Conservation (phyloP, 768 basidiomycete genomes). For the Mycena vulgaris region DNA sequence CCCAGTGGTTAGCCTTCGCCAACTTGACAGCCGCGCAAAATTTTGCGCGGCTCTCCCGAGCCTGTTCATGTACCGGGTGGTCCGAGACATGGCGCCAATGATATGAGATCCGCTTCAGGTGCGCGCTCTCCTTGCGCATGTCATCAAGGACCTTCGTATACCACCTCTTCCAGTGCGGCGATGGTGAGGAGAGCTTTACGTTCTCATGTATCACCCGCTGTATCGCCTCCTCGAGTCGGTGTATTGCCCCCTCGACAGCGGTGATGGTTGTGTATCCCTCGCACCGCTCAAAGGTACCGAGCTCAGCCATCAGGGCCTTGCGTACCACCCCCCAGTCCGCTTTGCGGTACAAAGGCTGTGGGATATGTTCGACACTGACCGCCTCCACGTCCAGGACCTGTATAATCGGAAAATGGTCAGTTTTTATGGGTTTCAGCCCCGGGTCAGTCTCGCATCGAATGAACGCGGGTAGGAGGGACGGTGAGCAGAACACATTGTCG, state of each 20-base stretch:
- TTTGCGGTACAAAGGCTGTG: slow-evolving; percentile 44
- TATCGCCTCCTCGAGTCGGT: no score
- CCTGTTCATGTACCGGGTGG: slow-evolving; percentile 45
- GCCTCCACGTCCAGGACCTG: slow-evolving; percentile 44
- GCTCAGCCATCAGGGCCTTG: no score
- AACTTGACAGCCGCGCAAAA: slow-evolving; percentile 35
- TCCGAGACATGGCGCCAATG: slow-evolving; percentile 16
- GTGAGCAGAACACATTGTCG: slow-evolving; percentile 60
- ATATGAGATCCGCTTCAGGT: slow-evolving; percentile 26
- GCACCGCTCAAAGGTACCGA: no score
- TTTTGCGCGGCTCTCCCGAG: slow-evolving; percentile 21
- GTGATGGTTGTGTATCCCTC: no score
- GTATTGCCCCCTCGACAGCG: no score
- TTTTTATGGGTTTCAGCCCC: neutral
- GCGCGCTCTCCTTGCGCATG: slow-evolving; percentile 40
- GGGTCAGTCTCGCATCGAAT: slow-evolving; percentile 46
- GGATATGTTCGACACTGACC: neutral
- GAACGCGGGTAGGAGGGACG: slow-evolving; percentile 32
- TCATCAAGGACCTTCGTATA: slow-evolving; percentile 42
- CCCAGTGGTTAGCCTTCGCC: slow-evolving; percentile 47
- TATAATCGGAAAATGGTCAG: slow-evolving; percentile 47
- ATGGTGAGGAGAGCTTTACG: no score
- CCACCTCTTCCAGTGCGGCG: slow-evolving; percentile 46
- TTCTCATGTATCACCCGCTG: no score
- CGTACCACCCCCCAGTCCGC: slow-evolving; percentile 46